A percentile compares a stretch with the other conserved stretches of the same genome.
phyloP scores from a whole-genome alignment of 202 grass and related monocot genomes.

The Panicum hallii region DNA sequence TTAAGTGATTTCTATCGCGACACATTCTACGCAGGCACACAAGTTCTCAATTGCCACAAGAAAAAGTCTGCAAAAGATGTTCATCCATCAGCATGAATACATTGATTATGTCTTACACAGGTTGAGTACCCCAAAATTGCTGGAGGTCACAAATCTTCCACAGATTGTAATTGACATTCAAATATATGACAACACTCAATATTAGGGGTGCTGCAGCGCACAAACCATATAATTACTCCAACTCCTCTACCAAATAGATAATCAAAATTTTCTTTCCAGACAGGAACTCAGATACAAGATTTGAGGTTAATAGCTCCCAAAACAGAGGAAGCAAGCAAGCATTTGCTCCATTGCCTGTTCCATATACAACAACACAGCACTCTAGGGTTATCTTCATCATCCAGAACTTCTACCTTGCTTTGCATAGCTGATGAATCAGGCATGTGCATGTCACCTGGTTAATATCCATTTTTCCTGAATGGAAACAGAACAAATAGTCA shows the following conservation, averaged over 20 bases:
- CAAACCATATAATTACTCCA: background rate
- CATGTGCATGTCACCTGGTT: constrained; percentile 25
- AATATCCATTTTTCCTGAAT: constrained; percentile 38
- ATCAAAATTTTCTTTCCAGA: constrained; percentile 7
- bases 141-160: background rate
- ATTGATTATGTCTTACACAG: background rate
- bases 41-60: background rate
- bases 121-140: background rate
- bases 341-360: background rate
- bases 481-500: constrained; percentile 10
- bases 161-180: background rate
- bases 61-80: background rate
- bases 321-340: background rate
- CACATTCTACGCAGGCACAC: background rate
- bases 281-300: background rate
- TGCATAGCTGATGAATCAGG: constrained; percentile 1
- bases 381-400: constrained; percentile 9
- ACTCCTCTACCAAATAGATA: background rate
- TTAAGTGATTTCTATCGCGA: background rate
- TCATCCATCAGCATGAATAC: background rate
- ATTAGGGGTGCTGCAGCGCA: background rate
- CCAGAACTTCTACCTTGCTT: background rate
- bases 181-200: background rate
- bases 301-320: background rate
- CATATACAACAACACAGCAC: constrained; percentile 27